Evolutionary conservation across 2,329 filamentous ascomycete species (phyloP).

Genomic region (Calonectria pseudoturangicola): DNA sequence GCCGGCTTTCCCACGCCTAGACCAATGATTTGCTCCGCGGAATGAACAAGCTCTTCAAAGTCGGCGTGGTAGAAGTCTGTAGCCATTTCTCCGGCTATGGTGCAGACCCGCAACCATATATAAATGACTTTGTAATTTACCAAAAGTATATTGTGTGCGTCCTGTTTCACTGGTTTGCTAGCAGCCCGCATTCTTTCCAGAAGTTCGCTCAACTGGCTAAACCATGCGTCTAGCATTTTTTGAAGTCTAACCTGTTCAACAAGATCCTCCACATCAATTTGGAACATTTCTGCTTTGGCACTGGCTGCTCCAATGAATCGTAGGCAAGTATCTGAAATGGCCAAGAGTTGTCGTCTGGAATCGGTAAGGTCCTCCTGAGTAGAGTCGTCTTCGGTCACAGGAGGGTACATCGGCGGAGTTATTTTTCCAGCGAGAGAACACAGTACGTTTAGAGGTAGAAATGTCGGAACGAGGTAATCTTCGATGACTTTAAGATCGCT

Average conservation of each 20-base stretch:
- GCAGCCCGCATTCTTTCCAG: slow-evolving; percentile 18
- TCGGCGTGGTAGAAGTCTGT: slow-evolving; percentile 24
- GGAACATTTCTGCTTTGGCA: slow-evolving; percentile 15
- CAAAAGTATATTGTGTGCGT: slow-evolving; percentile 17
- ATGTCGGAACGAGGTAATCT: slow-evolving; percentile 26
- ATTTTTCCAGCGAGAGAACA: slow-evolving; percentile 31
- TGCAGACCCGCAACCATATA: slow-evolving; percentile 33
- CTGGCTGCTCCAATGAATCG: slow-evolving; percentile 13
- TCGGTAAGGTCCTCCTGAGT: slow-evolving; percentile 10
- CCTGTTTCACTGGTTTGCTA: not conserved
- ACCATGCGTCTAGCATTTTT: slow-evolving; percentile 27
- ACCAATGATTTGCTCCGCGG: slow-evolving; percentile 18
- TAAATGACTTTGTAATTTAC: slow-evolving; percentile 33
- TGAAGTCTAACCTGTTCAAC: slow-evolving; percentile 33
- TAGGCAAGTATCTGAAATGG: slow-evolving; percentile 18
- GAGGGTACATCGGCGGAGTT: slow-evolving; percentile 17
- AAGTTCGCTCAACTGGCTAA: slow-evolving; percentile 5
- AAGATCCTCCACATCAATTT: slow-evolving; percentile 25
- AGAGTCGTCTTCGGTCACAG: not conserved
- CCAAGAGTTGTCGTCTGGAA: slow-evolving; percentile 2
- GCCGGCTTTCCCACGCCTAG: not conserved
- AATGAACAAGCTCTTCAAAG: slow-evolving; percentile 28
- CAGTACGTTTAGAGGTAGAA: slow-evolving; percentile 26
- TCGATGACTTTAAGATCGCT: slow-evolving; percentile 26
- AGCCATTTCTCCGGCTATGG: slow-evolving; percentile 19